These are phyloP conservation scores for Penicillium psychrofluorescens DNA, from an alignment of 495 filamentous ascomycete genomes.

Conservation along the genomic window DNA sequence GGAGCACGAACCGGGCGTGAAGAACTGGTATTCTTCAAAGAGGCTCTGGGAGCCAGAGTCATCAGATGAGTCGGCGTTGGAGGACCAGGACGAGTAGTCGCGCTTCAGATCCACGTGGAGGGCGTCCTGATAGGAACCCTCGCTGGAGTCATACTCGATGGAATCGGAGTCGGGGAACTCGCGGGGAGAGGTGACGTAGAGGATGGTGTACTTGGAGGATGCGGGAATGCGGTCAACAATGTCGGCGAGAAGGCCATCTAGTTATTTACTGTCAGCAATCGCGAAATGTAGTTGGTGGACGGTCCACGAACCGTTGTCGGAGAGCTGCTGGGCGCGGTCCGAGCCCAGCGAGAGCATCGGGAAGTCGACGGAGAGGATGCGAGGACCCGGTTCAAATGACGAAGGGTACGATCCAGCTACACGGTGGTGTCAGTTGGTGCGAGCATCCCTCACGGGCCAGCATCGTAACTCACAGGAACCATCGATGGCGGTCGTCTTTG, in stretches of 20 bases:
- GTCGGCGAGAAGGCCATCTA: slow-evolving; percentile 55
- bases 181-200: slow-evolving; percentile 50
- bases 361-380: slow-evolving; percentile 45
- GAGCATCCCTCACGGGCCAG: not conserved
- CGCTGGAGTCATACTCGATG: slow-evolving; percentile 43
- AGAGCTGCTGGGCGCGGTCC: slow-evolving; percentile 34
- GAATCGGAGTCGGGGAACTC: slow-evolving; percentile 34
- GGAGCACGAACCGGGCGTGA: slow-evolving; percentile 56
- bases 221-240: slow-evolving; percentile 49
- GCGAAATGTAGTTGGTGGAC: not conserved
- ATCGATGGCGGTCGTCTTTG: slow-evolving; percentile 46
- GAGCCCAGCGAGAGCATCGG: slow-evolving; percentile 36
- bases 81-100: slow-evolving; percentile 34
- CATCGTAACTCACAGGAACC: slow-evolving; percentile 50
- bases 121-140: slow-evolving; percentile 38
- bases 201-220: slow-evolving; percentile 51
- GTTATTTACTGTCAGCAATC: not conserved
- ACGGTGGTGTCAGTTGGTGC: slow-evolving; percentile 7
- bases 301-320: slow-evolving; percentile 37
- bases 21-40: slow-evolving; percentile 88
- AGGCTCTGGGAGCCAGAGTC: slow-evolving; percentile 41
- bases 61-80: slow-evolving; percentile 3
- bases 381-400: slow-evolving; percentile 38
- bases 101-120: slow-evolving; percentile 55
- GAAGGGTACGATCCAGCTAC: slow-evolving; percentile 40